These are phyloP conservation scores for Funneliformis caledonium DNA, from an alignment of 371 early-diverging fungal genomes.

Conservation along the genomic window DNA sequence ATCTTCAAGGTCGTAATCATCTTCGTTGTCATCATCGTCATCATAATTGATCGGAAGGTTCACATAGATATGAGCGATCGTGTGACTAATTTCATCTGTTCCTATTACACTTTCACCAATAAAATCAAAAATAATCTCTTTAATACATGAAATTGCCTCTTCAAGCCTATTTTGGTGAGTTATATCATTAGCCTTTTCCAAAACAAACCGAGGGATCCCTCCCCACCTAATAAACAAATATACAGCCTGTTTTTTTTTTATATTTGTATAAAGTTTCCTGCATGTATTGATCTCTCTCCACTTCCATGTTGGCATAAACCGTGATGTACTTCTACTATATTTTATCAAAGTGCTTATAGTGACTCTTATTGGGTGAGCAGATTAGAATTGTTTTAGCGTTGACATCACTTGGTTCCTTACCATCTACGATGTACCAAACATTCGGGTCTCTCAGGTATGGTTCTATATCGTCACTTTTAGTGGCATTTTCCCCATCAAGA, in stretches of 20 bases:
- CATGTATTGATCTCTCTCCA: slow-evolving; percentile 1
- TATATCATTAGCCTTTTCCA: neutral
- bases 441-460: neutral
- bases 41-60: slow-evolving; percentile 1
- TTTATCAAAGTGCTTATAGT: neutral
- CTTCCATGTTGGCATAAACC: slow-evolving; percentile 7
- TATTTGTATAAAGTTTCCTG: neutral
- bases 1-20: no score
- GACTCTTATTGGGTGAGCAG: neutral
- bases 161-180: slow-evolving; percentile 1
- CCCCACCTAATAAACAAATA: neutral
- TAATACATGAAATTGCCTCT: neutral
- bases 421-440: slow-evolving; percentile 35
- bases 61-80: slow-evolving; percentile 5
- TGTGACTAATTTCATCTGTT: neutral
- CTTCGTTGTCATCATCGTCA: neutral
- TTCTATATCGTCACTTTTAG: neutral
- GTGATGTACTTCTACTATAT: neutral
- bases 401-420: neutral
- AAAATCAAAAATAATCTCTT: neutral
- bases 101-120: neutral
- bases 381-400: slow-evolving; percentile 26
- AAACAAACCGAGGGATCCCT: slow-evolving; percentile 14
- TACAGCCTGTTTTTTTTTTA: no score
- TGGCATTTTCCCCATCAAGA: neutral